Conservation (phyloP, 768 basidiomycete genomes). For the Dictyophora rubrovolvata region DNA sequence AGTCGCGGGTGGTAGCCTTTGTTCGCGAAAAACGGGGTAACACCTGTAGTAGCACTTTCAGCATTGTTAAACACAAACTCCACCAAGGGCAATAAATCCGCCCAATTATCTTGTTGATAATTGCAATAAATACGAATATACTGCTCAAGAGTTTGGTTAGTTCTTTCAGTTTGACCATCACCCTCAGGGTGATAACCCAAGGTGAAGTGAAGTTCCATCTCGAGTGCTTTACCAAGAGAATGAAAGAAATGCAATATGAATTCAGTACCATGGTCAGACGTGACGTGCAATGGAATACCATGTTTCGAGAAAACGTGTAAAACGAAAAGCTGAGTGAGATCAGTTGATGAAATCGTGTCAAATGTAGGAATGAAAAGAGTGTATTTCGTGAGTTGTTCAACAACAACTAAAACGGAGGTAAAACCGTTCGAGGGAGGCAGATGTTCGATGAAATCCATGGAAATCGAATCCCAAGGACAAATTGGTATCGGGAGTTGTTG, state of each 20-base stretch:
- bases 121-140: constrained; percentile 27
- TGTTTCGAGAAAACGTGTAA: constrained; percentile 1
- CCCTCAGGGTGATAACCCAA: background rate
- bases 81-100: constrained; percentile 20
- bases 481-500: constrained; percentile 17
- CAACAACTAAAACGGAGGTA: constrained; percentile 29
- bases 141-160: constrained; percentile 31
- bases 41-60: constrained; percentile 18
- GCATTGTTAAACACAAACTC: constrained; percentile 27
- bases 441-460: constrained; percentile 27
- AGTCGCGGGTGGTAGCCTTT: constrained; percentile 16
- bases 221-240: background rate
- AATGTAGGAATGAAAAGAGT: constrained; percentile 32
- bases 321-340: constrained; percentile 28
- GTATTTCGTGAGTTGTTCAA: constrained; percentile 30
- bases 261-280: background rate
- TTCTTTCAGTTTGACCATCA: constrained; percentile 28
- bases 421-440: constrained; percentile 29
- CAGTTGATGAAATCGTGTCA: constrained; percentile 19
- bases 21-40: constrained; percentile 25
- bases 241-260: background rate
- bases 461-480: constrained; percentile 25
- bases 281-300: background rate
- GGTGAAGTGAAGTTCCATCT: background rate
- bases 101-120: constrained; percentile 27